phyloP scores from a whole-genome alignment of 441 rosid species.

The Erysimum pusillum region DNA sequence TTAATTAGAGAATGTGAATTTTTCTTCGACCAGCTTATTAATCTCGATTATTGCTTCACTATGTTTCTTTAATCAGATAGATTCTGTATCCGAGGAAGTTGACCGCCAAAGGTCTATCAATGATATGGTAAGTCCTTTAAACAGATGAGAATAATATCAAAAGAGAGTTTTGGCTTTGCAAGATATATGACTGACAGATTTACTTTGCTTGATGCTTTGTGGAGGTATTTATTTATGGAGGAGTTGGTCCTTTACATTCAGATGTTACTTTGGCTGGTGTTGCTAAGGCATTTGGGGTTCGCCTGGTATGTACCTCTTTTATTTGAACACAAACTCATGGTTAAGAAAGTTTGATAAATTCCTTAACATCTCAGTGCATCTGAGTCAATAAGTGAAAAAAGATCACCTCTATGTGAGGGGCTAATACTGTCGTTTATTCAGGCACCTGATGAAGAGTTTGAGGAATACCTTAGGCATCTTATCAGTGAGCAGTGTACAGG shows the following conservation, averaged over 20 bases:
- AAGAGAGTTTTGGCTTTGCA: background rate
- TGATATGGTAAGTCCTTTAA: conserved; percentile 71
- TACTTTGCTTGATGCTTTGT: conserved; percentile 22
- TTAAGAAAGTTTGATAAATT: background rate
- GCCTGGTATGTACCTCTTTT: conserved; percentile 65
- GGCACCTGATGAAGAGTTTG: conserved; percentile 99
- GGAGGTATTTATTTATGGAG: conserved; percentile 91
- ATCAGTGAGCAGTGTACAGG: conserved; percentile 84
- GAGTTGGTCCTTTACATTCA: conserved; percentile 94
- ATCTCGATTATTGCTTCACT: conserved; percentile 24
- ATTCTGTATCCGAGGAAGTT: conserved; percentile 97
- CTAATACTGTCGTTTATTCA: conserved; percentile 42
- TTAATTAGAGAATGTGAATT: background rate
- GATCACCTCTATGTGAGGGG: background rate
- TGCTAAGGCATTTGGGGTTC: conserved; percentile 99
- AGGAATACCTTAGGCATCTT: conserved; percentile 88
- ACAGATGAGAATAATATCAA: conserved; percentile 17
- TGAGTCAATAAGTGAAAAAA: background rate
- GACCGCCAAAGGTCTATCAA: conserved; percentile 72
- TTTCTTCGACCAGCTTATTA: conserved; percentile 10
- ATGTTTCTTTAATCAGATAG: conserved; percentile 67
- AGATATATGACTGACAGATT: conserved; percentile 9
- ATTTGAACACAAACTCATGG: conserved; percentile 14
- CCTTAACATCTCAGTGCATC: conserved; percentile 24
- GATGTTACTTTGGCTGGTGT: conserved; percentile 94